Base-by-base conservation (phyloP, 164 flowering plant genomes). In the Hamamelis virginiana region DNA sequence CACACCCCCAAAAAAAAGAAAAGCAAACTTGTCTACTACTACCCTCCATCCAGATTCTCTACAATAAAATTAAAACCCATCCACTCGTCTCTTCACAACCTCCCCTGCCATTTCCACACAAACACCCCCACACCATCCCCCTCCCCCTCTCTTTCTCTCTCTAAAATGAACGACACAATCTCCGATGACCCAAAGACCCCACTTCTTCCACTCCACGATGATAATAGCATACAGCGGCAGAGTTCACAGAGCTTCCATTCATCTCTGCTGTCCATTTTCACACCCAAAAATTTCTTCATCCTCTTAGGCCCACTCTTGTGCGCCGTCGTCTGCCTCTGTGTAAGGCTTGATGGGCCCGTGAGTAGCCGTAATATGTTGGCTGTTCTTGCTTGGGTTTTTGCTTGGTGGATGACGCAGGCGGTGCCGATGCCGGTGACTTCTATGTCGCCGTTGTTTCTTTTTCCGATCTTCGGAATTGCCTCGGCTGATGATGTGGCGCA, bases 321-420 rank as follows among this genome's bases (percentile, higher is more conserved):
- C 73, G 26, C 69, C 44, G 2, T 82, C 5, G 74, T 87, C 3
- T 86, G 83, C 62, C 59, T 86, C 0, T 75, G 27, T 33, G 94
- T 89, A 3, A 78, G 75, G 70, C 50, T 87, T 0, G 85, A 80
- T 1, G 85, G 67, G 25, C 65, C 78, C 1, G 71, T 6, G 45
- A 74, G 74, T 21, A 77, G 88, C 78, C 67, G 82, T 38, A 86
- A 86, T 80, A 90, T 89, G 96, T 63, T 92, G 68, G 97, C 72
- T 0, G 82, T 88, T 8, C 83, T 92, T 11, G 85, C 80, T 0
- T 94, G 98, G 98, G 69, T 94, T 18, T 94, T 94, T 53, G 55
- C 86, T 1, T 94, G 98, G 97, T 94, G 98, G 98, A 38, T 92
- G n/a, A 89, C 97, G 1, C 91, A 88, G 75, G 98, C 98, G 0